phyloP scores from a whole-genome alignment of 1,284 basidiomycete species.

The Peniophora sp. region DNA sequence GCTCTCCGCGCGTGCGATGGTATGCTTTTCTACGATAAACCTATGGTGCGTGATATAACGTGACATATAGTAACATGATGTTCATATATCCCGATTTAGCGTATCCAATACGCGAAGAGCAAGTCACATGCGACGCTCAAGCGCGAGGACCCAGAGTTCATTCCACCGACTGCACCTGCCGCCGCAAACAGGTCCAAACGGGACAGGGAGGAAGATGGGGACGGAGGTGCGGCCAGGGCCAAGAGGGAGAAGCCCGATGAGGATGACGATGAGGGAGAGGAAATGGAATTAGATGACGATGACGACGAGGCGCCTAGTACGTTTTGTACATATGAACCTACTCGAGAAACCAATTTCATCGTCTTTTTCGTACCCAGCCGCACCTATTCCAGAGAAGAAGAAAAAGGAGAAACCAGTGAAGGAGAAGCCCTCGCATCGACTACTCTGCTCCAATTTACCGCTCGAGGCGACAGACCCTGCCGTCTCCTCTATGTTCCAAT shows the following conservation, averaged over 20 bases:
- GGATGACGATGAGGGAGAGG: constrained; percentile 63
- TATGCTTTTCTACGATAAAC: constrained; percentile 89
- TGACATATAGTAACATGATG: constrained; percentile 10
- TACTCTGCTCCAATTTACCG: constrained; percentile 73
- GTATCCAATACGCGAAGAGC: constrained; percentile 80
- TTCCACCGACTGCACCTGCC: constrained; percentile 57
- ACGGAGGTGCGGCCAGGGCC: constrained; percentile 44
- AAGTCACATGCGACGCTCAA: constrained; percentile 78
- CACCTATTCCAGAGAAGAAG: constrained; percentile 1
- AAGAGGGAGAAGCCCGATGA: constrained; percentile 58
- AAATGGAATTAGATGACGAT: constrained; percentile 82
- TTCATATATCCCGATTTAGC: constrained; percentile 35
- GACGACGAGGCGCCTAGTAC: constrained; percentile 39
- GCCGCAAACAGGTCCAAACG: constrained; percentile 43
- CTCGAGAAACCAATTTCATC: constrained; percentile 20
- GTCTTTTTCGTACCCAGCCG: constrained; percentile 7
- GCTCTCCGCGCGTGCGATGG: constrained; percentile 88
- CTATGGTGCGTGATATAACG: constrained; percentile 54
- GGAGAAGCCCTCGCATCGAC: constrained; percentile 53
- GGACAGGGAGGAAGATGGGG: constrained; percentile 46
- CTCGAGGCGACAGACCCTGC: constrained; percentile 77
- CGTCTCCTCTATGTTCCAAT: constrained; percentile 78
- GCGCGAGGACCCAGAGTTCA: constrained; percentile 68
- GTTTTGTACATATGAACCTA: constrained; percentile 20
- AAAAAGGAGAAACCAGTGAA: constrained; percentile 8